Conservation (phyloP, 2,329 filamentous ascomycete species). For the Plenodomus biglobosus region DNA sequence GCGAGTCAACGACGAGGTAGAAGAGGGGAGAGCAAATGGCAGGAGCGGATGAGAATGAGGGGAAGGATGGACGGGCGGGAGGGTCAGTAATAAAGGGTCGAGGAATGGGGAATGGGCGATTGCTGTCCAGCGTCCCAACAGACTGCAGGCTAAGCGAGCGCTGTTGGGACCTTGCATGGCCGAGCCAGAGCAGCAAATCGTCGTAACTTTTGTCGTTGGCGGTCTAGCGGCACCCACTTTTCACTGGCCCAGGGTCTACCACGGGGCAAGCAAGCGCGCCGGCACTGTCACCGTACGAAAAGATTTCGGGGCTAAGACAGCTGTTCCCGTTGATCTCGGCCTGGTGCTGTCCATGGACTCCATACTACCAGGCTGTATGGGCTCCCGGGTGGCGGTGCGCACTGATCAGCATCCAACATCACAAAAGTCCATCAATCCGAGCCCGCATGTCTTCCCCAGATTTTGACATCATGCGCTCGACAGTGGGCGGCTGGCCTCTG, state of each 20-base stretch:
- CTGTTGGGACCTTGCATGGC: constrained; percentile 38
- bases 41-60: constrained; percentile 14
- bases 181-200: constrained; percentile 24
- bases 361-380: constrained; percentile 1
- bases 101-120: constrained; percentile 28
- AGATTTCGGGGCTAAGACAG: constrained; percentile 27
- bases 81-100: constrained; percentile 26
- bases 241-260: constrained; percentile 23
- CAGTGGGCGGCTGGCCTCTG: neutral
- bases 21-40: constrained; percentile 17
- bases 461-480: constrained; percentile 18
- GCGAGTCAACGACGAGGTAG: constrained; percentile 22
- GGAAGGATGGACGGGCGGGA: constrained; percentile 14
- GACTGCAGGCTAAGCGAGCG: constrained; percentile 31
- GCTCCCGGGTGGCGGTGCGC: constrained; percentile 24
- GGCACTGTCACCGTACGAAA: constrained; percentile 27
- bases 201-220: constrained; percentile 21
- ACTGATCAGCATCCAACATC: constrained; percentile 8
- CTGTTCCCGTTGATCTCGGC: constrained; percentile 25
- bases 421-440: constrained; percentile 11
- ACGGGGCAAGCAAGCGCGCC: constrained; percentile 15
- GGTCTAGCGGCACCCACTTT: constrained; percentile 23
- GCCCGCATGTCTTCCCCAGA: constrained; percentile 25
- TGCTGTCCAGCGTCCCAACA: constrained; percentile 31
- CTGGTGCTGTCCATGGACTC: too few relatives aligned